Evolutionary conservation across 106 monocot genomes (phyloP).

Genomic region (Allium fistulosum): DNA sequence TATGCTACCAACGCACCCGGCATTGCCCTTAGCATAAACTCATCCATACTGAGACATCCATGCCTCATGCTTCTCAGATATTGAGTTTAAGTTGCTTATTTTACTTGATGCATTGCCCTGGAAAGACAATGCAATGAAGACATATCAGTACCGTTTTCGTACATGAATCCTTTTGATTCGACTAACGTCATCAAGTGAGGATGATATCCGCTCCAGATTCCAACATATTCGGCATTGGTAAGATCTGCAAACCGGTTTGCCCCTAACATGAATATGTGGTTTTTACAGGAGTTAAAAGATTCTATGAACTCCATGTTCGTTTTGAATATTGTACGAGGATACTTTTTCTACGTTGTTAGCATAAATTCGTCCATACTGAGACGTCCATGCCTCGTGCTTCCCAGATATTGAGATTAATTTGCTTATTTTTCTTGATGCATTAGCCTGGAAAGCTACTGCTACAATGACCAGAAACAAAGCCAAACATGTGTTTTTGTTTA

Average conservation of each 20-base stretch:
- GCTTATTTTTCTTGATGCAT: too few relatives aligned
- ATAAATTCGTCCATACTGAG: conserved; percentile 19
- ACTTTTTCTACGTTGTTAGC: conserved; percentile 24
- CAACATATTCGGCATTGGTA: conserved; percentile 75
- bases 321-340: conserved; percentile 56
- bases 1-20: too few relatives aligned
- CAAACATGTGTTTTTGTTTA: too few relatives aligned
- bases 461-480: too few relatives aligned
- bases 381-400: conserved; percentile 33
- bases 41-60: conserved; percentile 30
- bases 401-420: too few relatives aligned
- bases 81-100: too few relatives aligned
- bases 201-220: conserved; percentile 25
- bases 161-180: conserved; percentile 1
- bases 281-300: conserved; percentile 44
- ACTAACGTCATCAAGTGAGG: not conserved
- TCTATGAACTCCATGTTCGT: conserved; percentile 67
- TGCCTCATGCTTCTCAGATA: conserved; percentile 12
- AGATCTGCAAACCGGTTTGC: conserved; percentile 82
- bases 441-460: too few relatives aligned
- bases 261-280: conserved; percentile 36
- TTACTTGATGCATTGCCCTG: too few relatives aligned
- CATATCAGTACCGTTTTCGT: conserved; percentile 19
- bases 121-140: conserved; percentile 9
- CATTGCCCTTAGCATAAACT: conserved; percentile 6